A percentile compares a stretch with the other conserved stretches of the same genome.
phyloP scores from a whole-genome alignment of 306 rosid genomes.

The Castanopsis chinensis region DNA sequence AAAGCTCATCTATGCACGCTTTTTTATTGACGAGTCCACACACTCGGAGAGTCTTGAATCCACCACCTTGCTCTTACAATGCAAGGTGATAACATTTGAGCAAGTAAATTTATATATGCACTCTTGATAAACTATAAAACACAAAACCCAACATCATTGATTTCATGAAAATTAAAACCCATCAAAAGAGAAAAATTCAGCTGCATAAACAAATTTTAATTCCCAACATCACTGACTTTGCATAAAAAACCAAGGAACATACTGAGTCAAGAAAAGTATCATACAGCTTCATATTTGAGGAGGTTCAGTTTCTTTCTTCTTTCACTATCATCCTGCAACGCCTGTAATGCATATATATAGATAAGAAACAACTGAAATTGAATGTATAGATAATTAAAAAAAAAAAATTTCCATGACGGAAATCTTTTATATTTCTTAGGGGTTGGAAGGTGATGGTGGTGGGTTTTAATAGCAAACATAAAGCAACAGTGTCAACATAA shows the following conservation, averaged over 20 bases:
- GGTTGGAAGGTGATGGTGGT: neutral
- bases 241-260: conserved; percentile 34
- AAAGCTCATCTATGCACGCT: neutral
- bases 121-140: neutral
- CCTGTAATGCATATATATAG: conserved; percentile 41
- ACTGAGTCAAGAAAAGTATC: conserved; percentile 49
- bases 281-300: conserved; percentile 93
- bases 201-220: neutral
- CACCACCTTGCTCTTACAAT: too few relatives aligned
- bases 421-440: conserved; percentile 1
- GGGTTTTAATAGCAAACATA: conserved; percentile 4
- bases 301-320: conserved; percentile 74
- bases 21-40: too few relatives aligned
- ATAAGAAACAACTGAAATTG: conserved; percentile 5
- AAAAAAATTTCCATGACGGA: neutral
- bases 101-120: neutral
- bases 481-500: neutral
- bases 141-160: neutral
- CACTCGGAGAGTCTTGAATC: too few relatives aligned
- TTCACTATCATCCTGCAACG: conserved; percentile 59
- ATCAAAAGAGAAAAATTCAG: neutral
- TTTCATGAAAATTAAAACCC: neutral
- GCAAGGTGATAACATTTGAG: too few relatives aligned
- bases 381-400: conserved; percentile 6
- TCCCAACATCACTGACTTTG: conserved; percentile 9